Conservation (phyloP, 805 yeast genomes). For the Helenozyma rhizophorensis region DNA sequence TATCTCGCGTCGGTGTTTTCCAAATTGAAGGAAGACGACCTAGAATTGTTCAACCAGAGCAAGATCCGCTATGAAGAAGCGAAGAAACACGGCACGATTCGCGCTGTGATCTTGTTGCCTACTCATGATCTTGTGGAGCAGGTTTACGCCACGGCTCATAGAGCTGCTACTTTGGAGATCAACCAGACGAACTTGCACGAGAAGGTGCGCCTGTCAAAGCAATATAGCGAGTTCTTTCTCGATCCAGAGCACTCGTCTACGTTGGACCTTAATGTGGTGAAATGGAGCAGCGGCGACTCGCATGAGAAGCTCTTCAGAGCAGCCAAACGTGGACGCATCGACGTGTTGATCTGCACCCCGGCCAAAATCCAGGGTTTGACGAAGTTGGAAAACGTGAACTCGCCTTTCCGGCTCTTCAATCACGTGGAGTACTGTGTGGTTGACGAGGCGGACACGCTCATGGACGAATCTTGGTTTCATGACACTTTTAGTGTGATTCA, state of each 20-base stretch:
- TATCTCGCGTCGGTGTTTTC: constrained; percentile 75
- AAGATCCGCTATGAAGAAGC: constrained; percentile 19
- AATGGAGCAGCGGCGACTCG: constrained; percentile 61
- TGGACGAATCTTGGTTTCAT: constrained; percentile 74
- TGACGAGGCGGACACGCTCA: constrained; percentile 92
- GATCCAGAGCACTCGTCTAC: constrained; percentile 19
- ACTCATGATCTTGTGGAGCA: constrained; percentile 87
- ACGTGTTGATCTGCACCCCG: constrained; percentile 83
- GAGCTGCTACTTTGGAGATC: constrained; percentile 23
- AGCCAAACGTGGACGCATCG: constrained; percentile 48
- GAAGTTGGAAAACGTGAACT: constrained; percentile 25
- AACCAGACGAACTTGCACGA: constrained; percentile 15
- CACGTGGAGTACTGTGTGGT: constrained; percentile 60
- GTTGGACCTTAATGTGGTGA: constrained; percentile 44
- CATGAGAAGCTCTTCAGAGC: constrained; percentile 48
- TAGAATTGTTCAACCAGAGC: constrained; percentile 18
- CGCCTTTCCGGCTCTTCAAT: constrained; percentile 35
- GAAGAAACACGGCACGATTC: constrained; percentile 36
- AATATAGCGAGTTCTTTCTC: constrained; percentile 20
- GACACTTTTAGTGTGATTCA: constrained; percentile 57
- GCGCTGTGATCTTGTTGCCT: constrained; percentile 79
- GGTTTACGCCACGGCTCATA: constrained; percentile 47
- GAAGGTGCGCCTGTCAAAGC: constrained; percentile 16
- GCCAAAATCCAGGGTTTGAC: constrained; percentile 53
- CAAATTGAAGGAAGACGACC: constrained; percentile 57